Base-by-base conservation (phyloP, 495 filamentous ascomycete genomes). In the Stereocaulon alpinum region DNA sequence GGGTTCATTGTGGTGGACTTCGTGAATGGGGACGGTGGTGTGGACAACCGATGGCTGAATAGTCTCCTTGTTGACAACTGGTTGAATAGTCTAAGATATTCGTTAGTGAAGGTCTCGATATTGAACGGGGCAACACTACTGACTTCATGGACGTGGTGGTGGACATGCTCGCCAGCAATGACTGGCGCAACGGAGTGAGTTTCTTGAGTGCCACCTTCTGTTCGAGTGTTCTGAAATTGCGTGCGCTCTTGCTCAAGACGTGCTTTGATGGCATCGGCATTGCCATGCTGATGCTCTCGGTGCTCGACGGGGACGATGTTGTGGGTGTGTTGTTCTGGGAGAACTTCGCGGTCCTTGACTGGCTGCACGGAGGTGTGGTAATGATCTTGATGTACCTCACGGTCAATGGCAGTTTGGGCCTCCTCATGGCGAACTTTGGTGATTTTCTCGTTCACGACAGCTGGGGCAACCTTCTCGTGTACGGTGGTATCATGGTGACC, bases 1-100 rank as follows among this genome's bases (percentile, higher is more conserved):
- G 7, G 82, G 73, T 18, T 78, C 74, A 42, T 83, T 79, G 58
- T 84, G 81, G 63, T 86, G 83, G 1, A 77, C 72, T 67, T 87
- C 84, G 59, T 86, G 84, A 61, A 86, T 74, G 0, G 81, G 84
- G 7, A 83, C 73, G n/a, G 82, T 84, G 48, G 80, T 85, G 69
- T 87, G 84, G 29, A 86, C 75, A 20, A 87, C 80, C 6, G 75
- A 73, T 6, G 83, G 82, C 63, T 86, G 81, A 54, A 86, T 76
- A 15, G 77, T 78, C 61, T 86, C 83, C 64, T 85, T 84, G 45
- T 86, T 76, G 27, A 87, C 71, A 0, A 86, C 74, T 0, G 84
- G 84, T 64, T 86, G 84, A 57, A 87, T 78, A 40, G 75, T 80
- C 69, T 86, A 81, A 63, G 11, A 20, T 4, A 32, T 49, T 18